These are phyloP conservation scores for Lithospermum erythrorhizon DNA, from an alignment of 257 asterid species.

Conservation along the genomic window DNA sequence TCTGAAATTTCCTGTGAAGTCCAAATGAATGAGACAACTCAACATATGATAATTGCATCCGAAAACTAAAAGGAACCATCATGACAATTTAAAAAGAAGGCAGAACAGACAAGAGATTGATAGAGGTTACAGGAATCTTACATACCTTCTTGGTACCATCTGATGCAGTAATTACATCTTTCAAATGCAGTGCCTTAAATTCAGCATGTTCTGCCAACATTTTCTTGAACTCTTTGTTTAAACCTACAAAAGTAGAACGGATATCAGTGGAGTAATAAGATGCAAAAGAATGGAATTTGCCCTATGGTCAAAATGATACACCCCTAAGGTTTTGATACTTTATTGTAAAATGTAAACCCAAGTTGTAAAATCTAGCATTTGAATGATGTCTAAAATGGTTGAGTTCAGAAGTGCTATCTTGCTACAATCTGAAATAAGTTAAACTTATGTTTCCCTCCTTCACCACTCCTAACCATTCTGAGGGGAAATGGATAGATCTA, in stretches of 20 bases:
- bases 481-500: background rate
- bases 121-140: conserved; percentile 10
- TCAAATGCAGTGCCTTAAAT: conserved; percentile 47
- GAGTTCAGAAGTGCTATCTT: background rate
- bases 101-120: background rate
- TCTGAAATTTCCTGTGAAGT: conserved; percentile 83
- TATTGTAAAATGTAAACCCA: background rate
- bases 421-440: too few species aligned
- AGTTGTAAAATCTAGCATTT: background rate
- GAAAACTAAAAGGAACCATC: conserved; percentile 1
- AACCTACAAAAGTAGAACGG: conserved; percentile 35
- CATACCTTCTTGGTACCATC: conserved; percentile 97
- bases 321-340: background rate
- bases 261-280: background rate
- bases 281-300: background rate
- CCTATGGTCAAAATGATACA: background rate
- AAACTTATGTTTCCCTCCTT: background rate
- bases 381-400: background rate
- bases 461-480: background rate
- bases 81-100: conserved; percentile 4
- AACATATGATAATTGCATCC: conserved; percentile 8
- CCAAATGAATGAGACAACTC: conserved; percentile 49
- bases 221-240: conserved; percentile 75
- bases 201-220: conserved; percentile 68
- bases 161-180: conserved; percentile 60